A percentile compares a stretch with the other conserved stretches of the same genome.
Conservation (phyloP, 192 early-diverging fungal species). For the Gonapodya sp. region DNA sequence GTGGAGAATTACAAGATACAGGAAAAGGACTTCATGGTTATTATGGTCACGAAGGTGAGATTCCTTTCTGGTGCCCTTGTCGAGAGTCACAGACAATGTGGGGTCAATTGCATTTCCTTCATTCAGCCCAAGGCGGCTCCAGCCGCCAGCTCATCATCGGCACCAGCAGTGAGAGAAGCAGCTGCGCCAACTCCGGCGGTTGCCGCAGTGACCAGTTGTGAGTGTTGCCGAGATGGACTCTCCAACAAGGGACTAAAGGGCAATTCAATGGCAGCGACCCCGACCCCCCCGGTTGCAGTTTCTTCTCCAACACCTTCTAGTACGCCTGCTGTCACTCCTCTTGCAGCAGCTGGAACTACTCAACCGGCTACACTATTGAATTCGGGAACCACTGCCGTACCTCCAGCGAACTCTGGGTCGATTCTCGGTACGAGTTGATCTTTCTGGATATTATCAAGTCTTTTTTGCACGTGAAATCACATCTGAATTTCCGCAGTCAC, state of each 20-base stretch:
- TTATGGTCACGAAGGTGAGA: slow-evolving; percentile 83
- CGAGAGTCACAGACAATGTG: not conserved
- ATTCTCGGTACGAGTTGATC: not conserved
- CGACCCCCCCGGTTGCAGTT: slow-evolving; percentile 16
- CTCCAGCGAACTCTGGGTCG: not conserved
- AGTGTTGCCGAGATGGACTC: not conserved
- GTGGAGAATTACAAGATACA: slow-evolving; percentile 64
- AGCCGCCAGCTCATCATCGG: slow-evolving; percentile 11
- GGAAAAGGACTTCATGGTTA: slow-evolving; percentile 91
- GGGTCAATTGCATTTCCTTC: slow-evolving; percentile 9
- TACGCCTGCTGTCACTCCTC: slow-evolving; percentile 12
- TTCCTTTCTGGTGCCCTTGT: not conserved
- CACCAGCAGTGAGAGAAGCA: slow-evolving; percentile 16
- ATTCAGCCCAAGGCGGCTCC: slow-evolving; percentile 31
- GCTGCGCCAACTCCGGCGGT: slow-evolving; percentile 24
- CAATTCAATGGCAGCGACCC: not conserved
- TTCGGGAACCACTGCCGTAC: not conserved
- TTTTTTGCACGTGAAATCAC: not conserved
- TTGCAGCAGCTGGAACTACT: not conserved
- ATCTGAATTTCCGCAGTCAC: slow-evolving; percentile 39
- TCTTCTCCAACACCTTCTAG: slow-evolving; percentile 28
- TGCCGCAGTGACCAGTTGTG: slow-evolving; percentile 19
- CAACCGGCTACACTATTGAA: not conserved
- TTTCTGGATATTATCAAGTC: not conserved
- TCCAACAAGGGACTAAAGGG: not conserved